Conservation (phyloP, 1,139 yeast species). For the Hemisphaericaspora xylofermentans region DNA sequence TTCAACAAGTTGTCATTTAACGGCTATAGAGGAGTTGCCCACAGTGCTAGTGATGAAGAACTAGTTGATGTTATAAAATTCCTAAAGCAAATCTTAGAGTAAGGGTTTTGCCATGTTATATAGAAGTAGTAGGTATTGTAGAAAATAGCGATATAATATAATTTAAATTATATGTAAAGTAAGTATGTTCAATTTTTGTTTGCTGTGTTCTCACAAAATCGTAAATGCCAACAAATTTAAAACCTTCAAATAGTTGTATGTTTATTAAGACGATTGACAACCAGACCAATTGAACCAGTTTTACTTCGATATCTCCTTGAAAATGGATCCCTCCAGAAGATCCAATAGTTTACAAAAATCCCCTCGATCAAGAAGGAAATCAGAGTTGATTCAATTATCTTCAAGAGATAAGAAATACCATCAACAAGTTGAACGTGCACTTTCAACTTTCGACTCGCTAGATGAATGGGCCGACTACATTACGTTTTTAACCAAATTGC, state of each 20-base stretch:
- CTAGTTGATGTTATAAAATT: constrained; percentile 58
- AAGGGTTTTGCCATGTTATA: too few relatives aligned
- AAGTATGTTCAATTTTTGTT: too few relatives aligned
- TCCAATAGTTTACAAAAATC: not conserved
- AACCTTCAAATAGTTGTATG: not conserved
- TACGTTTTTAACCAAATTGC: constrained; percentile 76
- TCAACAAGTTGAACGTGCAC: constrained; percentile 68
- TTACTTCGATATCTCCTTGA: not conserved
- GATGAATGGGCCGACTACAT: constrained; percentile 99
- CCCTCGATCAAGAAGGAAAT: not conserved
- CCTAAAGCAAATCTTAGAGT: constrained; percentile 20
- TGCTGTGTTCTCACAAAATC: too few relatives aligned
- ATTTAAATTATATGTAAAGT: too few relatives aligned
- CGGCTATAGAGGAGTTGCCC: constrained; percentile 63
- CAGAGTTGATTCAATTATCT: constrained; percentile 17
- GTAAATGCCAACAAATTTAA: too few relatives aligned
- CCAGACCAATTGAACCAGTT: not conserved
- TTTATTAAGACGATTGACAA: too few relatives aligned
- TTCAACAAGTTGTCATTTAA: constrained; percentile 55
- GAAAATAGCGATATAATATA: too few relatives aligned
- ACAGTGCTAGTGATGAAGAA: constrained; percentile 68
- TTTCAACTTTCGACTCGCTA: constrained; percentile 77
- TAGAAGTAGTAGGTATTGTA: too few relatives aligned
- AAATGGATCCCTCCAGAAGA: constrained; percentile 2
- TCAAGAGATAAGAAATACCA: constrained; percentile 69